phyloP scores from a whole-genome alignment of 257 asterid species.

The Hygrophila difformis region DNA sequence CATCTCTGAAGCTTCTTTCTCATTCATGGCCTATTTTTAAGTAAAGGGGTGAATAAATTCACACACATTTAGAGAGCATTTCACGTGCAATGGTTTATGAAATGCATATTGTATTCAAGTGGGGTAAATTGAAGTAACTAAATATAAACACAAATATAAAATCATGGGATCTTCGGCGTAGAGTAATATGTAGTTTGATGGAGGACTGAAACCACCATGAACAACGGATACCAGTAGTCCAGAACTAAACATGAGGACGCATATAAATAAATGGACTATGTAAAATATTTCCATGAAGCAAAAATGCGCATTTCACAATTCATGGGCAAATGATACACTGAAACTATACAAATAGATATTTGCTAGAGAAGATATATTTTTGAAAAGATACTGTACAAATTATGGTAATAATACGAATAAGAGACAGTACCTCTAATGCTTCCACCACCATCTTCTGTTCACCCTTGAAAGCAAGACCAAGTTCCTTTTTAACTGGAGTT shows the following conservation, averaged over 20 bases:
- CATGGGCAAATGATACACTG: neutral
- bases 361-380: no score
- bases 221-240: no score
- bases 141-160: no score
- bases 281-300: neutral
- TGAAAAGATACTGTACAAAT: no score
- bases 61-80: neutral
- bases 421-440: slow-evolving; percentile 68
- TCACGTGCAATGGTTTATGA: no score
- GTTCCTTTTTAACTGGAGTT: slow-evolving; percentile 49
- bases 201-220: no score
- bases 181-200: no score
- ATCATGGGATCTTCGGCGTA: no score
- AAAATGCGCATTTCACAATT: neutral
- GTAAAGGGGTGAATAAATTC: neutral
- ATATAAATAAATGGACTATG: no score
- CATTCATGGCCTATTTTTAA: slow-evolving; percentile 52
- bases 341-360: neutral
- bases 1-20: slow-evolving; percentile 55
- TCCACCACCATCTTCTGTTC: slow-evolving; percentile 54
- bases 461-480: slow-evolving; percentile 56
- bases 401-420: no score
- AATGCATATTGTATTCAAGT: no score
- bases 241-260: neutral
- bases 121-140: no score